Base-by-base conservation (phyloP, 73 alveolate species). In the Effrenium voratum region DNA sequence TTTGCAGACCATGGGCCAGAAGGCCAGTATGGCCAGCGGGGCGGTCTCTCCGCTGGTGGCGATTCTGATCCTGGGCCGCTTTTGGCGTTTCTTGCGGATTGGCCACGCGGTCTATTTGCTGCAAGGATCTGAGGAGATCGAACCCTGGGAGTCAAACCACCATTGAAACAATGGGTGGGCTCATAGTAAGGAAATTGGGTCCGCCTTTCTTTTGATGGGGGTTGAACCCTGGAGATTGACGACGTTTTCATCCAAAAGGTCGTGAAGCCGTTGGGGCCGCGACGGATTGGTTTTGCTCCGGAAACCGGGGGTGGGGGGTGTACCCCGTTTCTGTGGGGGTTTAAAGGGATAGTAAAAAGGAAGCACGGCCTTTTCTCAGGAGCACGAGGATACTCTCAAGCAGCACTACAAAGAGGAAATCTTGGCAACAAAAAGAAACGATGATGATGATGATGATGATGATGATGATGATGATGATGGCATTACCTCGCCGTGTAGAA, bases 11-110 rank as follows among this genome's bases (percentile, higher is more conserved):
- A n/a, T 80, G 91, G 91, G 91, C 13, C 73, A 34, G 10, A 80
- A 80, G 15, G 45, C 91, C 73, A 80, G 91, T 47, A 80, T 80
- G 72, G 45, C 91, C 91, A 80, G 47, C 34, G 91, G 91, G 32
- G 91, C 73, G 24, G 32, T 80, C 15, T 80, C 91, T 2, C 91
- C 91, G 12, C 30, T 80, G 91, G 47, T 80, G 45, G 91, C 91
- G 34, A 34, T 80, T 46, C 30, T 82, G 52, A 82, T 82, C 72
- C n/a, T 82, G 32, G 92, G 75, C n/a, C 73, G 92, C 4, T 50
- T 47, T 16, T 82, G 92, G 92, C 92, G 92, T 34, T 82, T 82
- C 50, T 72, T 73, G 16, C 92, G 92, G 41, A 82, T 82, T 36
- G 92, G 92, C 28, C 92, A 82, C 36, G 92, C 92, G 5, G 92